Percentiles rank a stretch among this genome's conserved stretches.
phyloP scores from a whole-genome alignment of 225 moss, liverwort and hornwort genomes.

The Ulota crispa region DNA sequence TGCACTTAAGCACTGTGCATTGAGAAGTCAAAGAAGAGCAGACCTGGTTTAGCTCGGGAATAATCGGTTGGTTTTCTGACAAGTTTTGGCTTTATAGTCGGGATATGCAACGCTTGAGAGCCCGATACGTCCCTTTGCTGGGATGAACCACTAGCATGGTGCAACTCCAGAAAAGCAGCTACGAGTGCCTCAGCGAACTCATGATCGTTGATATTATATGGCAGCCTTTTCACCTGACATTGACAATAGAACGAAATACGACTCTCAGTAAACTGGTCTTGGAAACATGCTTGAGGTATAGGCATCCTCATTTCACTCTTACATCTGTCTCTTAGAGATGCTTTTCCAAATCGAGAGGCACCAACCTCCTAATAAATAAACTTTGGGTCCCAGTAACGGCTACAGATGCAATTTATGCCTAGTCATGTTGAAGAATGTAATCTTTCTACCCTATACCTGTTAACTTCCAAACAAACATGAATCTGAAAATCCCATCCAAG shows the following conservation, averaged over 20 bases:
- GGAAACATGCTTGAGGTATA: slow-evolving; percentile 4
- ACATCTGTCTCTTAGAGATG: neutral
- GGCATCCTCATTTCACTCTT: neutral
- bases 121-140: slow-evolving; percentile 38
- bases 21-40: slow-evolving; percentile 13
- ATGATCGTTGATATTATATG: slow-evolving; percentile 82
- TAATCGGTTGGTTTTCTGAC: slow-evolving; percentile 59
- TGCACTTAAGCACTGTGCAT: neutral
- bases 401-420: neutral
- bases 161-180: slow-evolving; percentile 70
- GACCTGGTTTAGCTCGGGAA: slow-evolving; percentile 88
- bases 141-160: slow-evolving; percentile 47
- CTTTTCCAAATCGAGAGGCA: neutral
- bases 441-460: neutral
- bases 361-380: slow-evolving; percentile 6
- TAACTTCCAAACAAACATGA: slow-evolving; percentile 5
- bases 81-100: slow-evolving; percentile 61
- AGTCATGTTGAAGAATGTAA: neutral
- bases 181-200: slow-evolving; percentile 88
- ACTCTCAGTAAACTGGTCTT: slow-evolving; percentile 13
- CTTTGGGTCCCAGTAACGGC: neutral
- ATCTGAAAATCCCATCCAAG: neutral
- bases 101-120: slow-evolving; percentile 47
- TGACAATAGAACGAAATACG: slow-evolving; percentile 17
- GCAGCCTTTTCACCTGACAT: slow-evolving; percentile 74